phyloP scores from a whole-genome alignment of 371 early-diverging fungal genomes.

The Syncephalastrum monosporum region DNA sequence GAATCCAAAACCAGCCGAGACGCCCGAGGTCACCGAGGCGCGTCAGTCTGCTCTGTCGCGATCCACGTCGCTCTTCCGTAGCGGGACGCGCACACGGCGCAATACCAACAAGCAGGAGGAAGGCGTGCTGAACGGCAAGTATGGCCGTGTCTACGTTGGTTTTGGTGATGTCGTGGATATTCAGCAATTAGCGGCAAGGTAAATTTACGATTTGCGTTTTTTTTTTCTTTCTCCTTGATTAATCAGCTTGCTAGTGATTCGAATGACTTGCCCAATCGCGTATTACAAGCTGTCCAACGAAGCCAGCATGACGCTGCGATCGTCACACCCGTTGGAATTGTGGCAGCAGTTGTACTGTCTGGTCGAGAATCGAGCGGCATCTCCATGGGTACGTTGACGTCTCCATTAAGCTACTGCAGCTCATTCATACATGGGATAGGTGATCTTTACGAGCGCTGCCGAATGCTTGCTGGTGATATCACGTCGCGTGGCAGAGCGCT shows the following conservation, averaged over 20 bases:
- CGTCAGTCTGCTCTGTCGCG: constrained; percentile 9
- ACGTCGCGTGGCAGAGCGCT: constrained; percentile 38
- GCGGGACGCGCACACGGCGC: constrained; percentile 34
- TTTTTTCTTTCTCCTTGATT: background rate
- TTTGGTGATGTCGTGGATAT: constrained; percentile 39
- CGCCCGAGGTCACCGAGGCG: background rate
- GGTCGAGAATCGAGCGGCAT: constrained; percentile 38
- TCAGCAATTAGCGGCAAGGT: constrained; percentile 8
- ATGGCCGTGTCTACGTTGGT: constrained; percentile 46
- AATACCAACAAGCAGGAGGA: constrained; percentile 30
- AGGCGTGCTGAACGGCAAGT: constrained; percentile 33
- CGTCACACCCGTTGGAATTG: constrained; percentile 42
- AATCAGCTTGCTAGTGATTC: background rate
- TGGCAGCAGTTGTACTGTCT: constrained; percentile 43
- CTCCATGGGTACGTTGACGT: constrained; percentile 24
- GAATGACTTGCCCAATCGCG: background rate
- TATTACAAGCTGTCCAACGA: constrained; percentile 30
- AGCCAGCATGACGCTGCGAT: constrained; percentile 36
- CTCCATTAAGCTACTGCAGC: too few relatives aligned
- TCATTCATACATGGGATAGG: background rate
- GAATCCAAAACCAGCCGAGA: background rate
- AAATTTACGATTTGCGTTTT: background rate
- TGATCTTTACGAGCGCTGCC: background rate
- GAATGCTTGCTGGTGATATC: background rate
- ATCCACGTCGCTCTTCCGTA: constrained; percentile 30